Percentiles rank a stretch among this genome's conserved stretches.
These are phyloP conservation scores for Talaromyces marneffei DNA, from an alignment of 2,329 filamentous ascomycete genomes.

Conservation along the genomic window DNA sequence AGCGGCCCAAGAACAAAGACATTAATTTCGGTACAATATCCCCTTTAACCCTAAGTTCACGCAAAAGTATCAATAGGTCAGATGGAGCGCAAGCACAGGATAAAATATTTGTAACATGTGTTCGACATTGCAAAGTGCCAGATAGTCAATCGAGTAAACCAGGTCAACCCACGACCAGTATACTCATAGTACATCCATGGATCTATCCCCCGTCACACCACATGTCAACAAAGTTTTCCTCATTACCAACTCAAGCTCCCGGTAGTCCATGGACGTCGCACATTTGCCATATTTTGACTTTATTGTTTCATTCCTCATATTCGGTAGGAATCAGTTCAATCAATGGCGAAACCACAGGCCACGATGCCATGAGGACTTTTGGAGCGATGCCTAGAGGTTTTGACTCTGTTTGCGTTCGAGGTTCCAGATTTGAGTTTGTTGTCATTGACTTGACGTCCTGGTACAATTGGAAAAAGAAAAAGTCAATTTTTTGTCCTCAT, in stretches of 20 bases:
- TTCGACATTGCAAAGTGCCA: no score
- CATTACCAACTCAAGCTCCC: neutral
- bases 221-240: neutral
- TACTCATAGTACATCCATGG: neutral
- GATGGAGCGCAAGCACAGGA: no score
- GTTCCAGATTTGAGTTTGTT: neutral
- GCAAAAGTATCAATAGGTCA: no score
- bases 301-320: neutral
- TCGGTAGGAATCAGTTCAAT: neutral
- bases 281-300: neutral
- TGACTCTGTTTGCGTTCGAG: neutral
- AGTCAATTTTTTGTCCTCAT: neutral
- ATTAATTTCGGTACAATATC: no score
- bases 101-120: no score
- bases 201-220: neutral
- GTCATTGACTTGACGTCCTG: no score
- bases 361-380: neutral
- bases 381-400: neutral
- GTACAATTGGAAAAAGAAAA: no score
- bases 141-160: no score
- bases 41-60: no score
- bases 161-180: no score
- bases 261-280: neutral
- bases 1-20: no score
- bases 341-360: constrained; percentile 2